Evolutionary conservation across 805 yeast genomes (phyloP).

Genomic region (Schizosaccharomyces lindneri): DNA sequence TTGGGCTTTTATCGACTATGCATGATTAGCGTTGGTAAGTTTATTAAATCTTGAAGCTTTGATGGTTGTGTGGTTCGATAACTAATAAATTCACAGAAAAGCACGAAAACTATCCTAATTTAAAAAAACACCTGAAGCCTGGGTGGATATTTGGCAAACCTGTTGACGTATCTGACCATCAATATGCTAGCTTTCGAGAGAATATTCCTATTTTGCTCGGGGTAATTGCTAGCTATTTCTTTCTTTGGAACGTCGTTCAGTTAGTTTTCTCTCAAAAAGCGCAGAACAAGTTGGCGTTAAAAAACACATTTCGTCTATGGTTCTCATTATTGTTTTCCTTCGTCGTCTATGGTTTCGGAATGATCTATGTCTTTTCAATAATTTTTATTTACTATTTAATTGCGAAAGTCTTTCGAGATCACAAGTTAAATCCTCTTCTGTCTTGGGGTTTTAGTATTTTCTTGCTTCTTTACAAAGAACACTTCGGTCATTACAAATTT

Average conservation of each 20-base stretch:
- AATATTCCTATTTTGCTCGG: slow-evolving; percentile 35
- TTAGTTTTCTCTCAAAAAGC: slow-evolving; percentile 10
- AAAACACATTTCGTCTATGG: slow-evolving; percentile 36
- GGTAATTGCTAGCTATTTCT: slow-evolving; percentile 32
- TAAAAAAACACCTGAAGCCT: slow-evolving; percentile 31
- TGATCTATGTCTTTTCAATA: slow-evolving; percentile 35
- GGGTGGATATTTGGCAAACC: slow-evolving; percentile 85
- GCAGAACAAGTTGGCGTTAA: not conserved
- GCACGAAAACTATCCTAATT: slow-evolving; percentile 47
- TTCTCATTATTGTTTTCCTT: slow-evolving; percentile 45
- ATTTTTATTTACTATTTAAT: slow-evolving; percentile 28
- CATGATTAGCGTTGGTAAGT: not conserved
- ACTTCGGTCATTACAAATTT: slow-evolving; percentile 27
- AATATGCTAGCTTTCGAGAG: slow-evolving; percentile 67
- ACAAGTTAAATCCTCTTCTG: slow-evolving; percentile 7
- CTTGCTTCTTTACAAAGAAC: slow-evolving; percentile 55
- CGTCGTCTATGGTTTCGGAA: slow-evolving; percentile 56
- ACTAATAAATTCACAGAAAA: slow-evolving; percentile 17
- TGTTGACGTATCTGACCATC: slow-evolving; percentile 80
- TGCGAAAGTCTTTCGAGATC: slow-evolving; percentile 14
- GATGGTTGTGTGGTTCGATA: not conserved
- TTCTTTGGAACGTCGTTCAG: slow-evolving; percentile 19
- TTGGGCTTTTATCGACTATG: not conserved
- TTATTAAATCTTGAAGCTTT: not conserved
- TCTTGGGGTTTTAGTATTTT: slow-evolving; percentile 67